These are phyloP conservation scores for Candida caryicola DNA, from an alignment of 805 yeast genomes.

Conservation along the genomic window DNA sequence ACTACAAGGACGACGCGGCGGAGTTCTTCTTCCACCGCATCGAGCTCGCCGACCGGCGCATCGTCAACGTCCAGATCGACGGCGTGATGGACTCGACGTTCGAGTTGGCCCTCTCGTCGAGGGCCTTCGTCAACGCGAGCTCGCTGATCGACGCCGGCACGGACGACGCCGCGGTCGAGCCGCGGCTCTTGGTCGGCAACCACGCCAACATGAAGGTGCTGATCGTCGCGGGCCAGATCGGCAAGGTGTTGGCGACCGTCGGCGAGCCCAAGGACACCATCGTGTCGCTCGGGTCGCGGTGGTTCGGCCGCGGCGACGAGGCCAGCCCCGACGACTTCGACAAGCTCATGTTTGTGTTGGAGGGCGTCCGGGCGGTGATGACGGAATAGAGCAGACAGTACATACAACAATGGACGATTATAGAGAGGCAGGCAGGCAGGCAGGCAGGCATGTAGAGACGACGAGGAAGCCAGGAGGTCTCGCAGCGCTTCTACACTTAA, in stretches of 20 bases:
- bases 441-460: too few relatives aligned
- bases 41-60: constrained; percentile 36
- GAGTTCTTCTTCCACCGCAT: constrained; percentile 21
- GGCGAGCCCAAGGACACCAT: constrained; percentile 37
- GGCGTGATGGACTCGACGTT: constrained; percentile 52
- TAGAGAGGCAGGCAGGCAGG: too few relatives aligned
- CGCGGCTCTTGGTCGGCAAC: constrained; percentile 47
- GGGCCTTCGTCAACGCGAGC: constrained; percentile 14
- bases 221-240: constrained; percentile 49
- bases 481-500: too few relatives aligned
- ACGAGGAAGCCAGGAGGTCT: too few relatives aligned
- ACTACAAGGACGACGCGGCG: constrained; percentile 4
- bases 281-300: constrained; percentile 44
- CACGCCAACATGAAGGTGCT: constrained; percentile 46
- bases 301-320: constrained; percentile 42
- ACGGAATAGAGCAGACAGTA: background rate
- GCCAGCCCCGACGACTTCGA: constrained; percentile 39
- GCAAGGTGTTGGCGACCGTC: constrained; percentile 35
- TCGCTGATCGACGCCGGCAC: constrained; percentile 8
- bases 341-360: constrained; percentile 43
- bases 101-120: constrained; percentile 25
- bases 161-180: constrained; percentile 39
- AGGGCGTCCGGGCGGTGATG: constrained; percentile 12
- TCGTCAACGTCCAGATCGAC: constrained; percentile 38
- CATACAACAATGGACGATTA: too few relatives aligned